Conservation (phyloP, 352 stramenopile genomes). For the Phytophthora hibernalis region DNA sequence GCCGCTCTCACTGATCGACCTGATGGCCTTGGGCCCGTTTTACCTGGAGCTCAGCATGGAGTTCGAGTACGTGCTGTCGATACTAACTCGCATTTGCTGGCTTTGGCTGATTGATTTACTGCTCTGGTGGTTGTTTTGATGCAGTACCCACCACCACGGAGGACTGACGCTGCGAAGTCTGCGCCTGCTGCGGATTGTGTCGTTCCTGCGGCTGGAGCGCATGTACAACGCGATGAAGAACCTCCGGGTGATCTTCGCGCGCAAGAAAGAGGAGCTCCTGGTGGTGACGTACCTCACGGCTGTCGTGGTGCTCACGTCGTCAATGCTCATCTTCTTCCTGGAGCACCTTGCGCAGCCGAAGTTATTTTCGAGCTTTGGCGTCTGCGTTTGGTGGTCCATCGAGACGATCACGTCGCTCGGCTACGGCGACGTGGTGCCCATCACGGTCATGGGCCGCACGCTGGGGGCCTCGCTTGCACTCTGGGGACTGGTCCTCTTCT, state of each 20-base stretch:
- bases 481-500: conserved; percentile 69
- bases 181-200: conserved; percentile 64
- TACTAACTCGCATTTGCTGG: neutral
- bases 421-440: conserved; percentile 68
- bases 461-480: conserved; percentile 57
- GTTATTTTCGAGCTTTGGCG: conserved; percentile 57
- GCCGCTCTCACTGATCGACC: conserved; percentile 66
- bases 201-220: conserved; percentile 64
- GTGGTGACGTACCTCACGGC: conserved; percentile 67
- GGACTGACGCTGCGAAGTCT: conserved; percentile 61
- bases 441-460: conserved; percentile 46
- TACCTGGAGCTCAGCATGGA: conserved; percentile 67
- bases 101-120: neutral
- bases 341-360: conserved; percentile 58
- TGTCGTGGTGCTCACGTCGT: conserved; percentile 63
- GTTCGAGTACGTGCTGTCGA: conserved; percentile 40
- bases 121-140: neutral
- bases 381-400: conserved; percentile 64
- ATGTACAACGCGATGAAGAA: conserved; percentile 73
- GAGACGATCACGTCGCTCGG: conserved; percentile 77
- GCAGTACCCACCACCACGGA: conserved; percentile 36
- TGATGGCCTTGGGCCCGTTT: conserved; percentile 61
- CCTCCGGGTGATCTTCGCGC: conserved; percentile 55
- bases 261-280: conserved; percentile 70
- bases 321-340: conserved; percentile 71